Evolutionary conservation across 345 rosid species (phyloP), one percentile per base, ranked within the genome.

Genomic region (Laguncularia racemosa): DNA sequence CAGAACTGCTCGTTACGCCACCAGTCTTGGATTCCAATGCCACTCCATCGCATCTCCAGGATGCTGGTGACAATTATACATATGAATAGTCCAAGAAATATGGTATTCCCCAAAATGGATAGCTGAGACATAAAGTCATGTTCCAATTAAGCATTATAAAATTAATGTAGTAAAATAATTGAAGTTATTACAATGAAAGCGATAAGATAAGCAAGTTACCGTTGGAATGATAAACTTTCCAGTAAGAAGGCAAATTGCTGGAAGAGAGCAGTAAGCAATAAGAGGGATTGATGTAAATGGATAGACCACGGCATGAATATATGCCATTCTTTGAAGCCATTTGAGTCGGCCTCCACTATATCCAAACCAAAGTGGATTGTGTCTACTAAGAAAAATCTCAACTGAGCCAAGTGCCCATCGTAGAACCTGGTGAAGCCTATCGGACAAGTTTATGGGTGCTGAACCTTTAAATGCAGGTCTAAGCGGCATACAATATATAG

Each of bases 351-450:
- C 40, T 47, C 71, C 71, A 50, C 16, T 55, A 44, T 67, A 67
- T 43, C 71, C 71, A 50, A 59, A 67, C 71, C 71, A 67, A 46
- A 67, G 53, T 10, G 71, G 71, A 46, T 62, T 59, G 55, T 67
- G 71, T 63, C 71, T 47, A 49, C 80, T 75, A 49, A 71, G 54
- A 46, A 75, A 66, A 68, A 75, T 75, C 70, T 75, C 80, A 26
- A 75, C 56, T 0, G 76, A 75, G 20, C 80, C 80, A 52, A 75
- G 52, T 21, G 80, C 80, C 80, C 80, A 75, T 43, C 76, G 68
- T 48, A 71, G 80, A 53, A 75, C 80, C 56, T 75, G 80, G 58
- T 75, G 71, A 48, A 75, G 64, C 53, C 80, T 76, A 62, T 75
- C 76, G 3, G 80, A 75, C 44, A 75, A 71, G 17, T 75, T 75